Conservation (phyloP, 371 early-diverging fungal species). For the Rhizomucor pusillus region DNA sequence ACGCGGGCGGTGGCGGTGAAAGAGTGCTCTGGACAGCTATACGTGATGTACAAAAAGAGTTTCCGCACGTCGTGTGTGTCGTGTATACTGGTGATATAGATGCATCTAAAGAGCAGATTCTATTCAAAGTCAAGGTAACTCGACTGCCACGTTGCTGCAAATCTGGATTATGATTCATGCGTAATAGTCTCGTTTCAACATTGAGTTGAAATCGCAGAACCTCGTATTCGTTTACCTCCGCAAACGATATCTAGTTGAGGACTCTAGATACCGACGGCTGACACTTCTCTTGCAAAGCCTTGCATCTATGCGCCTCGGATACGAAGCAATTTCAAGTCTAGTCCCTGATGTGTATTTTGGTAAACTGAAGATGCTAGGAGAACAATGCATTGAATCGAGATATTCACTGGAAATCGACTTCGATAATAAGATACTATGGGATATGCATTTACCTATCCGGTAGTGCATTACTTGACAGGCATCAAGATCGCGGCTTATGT, state of each 20-base stretch:
- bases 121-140: conserved; percentile 61
- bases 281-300: conserved; percentile 88
- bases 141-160: neutral
- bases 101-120: conserved; percentile 49
- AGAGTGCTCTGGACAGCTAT: conserved; percentile 92
- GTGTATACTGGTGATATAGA: conserved; percentile 81
- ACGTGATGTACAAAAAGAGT: conserved; percentile 66
- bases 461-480: conserved; percentile 63
- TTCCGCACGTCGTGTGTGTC: conserved; percentile 60
- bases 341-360: conserved; percentile 87
- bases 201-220: conserved; percentile 54
- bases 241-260: conserved; percentile 69
- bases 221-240: conserved; percentile 65
- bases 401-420: neutral
- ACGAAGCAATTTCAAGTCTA: conserved; percentile 69
- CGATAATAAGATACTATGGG: conserved; percentile 83
- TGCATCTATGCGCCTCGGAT: conserved; percentile 74
- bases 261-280: conserved; percentile 71
- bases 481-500: conserved; percentile 82
- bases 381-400: too few relatives aligned
- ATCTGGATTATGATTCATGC: neutral
- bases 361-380: conserved; percentile 20
- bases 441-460: conserved; percentile 90
- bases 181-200: conserved; percentile 70
- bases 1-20: conserved; percentile 96